phyloP scores from a whole-genome alignment of 768 basidiomycete species.

The Tricholomella constricta region DNA sequence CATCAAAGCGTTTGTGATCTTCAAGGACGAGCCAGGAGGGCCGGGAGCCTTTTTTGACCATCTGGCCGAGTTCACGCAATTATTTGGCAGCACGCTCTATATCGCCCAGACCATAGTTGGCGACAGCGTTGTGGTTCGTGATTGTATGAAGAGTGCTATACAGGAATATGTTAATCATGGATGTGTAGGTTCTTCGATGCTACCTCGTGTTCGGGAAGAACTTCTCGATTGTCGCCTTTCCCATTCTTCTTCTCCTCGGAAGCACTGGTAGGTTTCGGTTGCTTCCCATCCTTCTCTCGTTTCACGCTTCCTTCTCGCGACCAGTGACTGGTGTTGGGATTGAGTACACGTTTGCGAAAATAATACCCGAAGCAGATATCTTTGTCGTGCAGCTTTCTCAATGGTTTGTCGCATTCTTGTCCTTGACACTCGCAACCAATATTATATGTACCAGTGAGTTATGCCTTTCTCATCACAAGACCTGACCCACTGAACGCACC shows the following conservation, averaged over 20 bases:
- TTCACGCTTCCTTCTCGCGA: neutral
- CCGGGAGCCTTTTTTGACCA: constrained; percentile 34
- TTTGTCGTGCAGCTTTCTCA: constrained; percentile 33
- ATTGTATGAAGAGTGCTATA: no score
- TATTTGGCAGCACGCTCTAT: constrained; percentile 39
- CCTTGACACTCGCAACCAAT: constrained; percentile 38
- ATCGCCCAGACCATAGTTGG: constrained; percentile 39
- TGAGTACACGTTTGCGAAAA: constrained; percentile 31
- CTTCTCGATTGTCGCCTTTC: neutral
- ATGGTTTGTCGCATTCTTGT: constrained; percentile 43
- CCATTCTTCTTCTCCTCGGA: neutral
- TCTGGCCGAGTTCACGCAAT: constrained; percentile 35
- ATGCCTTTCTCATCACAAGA: neutral
- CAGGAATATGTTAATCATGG: no score
- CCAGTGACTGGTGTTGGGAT: constrained; percentile 32
- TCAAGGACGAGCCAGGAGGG: constrained; percentile 24
- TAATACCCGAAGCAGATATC: constrained; percentile 28
- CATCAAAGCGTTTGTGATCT: constrained; percentile 35
- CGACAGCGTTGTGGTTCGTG: constrained; percentile 39
- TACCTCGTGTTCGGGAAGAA: neutral
- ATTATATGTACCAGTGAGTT: constrained; percentile 34
- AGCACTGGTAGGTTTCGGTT: neutral
- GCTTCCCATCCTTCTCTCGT: no score
- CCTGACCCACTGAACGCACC: no score
- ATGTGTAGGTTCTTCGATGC: constrained; percentile 14